Conservation (phyloP, 495 filamentous ascomycete species). For the Penicillium salamii region DNA sequence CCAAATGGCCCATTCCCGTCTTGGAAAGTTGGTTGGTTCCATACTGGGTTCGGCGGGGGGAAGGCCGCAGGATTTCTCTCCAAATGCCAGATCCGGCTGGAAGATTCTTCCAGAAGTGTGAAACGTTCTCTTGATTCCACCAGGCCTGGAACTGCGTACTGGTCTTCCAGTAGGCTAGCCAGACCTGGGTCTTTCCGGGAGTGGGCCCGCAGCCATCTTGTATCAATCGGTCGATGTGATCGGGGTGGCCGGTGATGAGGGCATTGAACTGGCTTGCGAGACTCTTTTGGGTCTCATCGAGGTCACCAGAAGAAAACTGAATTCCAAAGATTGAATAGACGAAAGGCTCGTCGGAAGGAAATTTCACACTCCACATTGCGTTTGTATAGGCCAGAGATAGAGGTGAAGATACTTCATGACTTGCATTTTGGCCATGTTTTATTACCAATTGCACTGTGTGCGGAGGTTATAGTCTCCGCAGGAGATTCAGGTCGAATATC, state of each 20-base stretch:
- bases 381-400: neutral
- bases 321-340: slow-evolving; percentile 17
- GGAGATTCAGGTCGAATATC: neutral
- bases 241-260: slow-evolving; percentile 3
- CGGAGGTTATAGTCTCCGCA: neutral
- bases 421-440: no score
- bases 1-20: slow-evolving; percentile 17
- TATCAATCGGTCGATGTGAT: slow-evolving; percentile 5
- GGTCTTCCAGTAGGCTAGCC: slow-evolving; percentile 19
- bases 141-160: slow-evolving; percentile 7
- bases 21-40: slow-evolving; percentile 13
- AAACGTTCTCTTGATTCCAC: slow-evolving; percentile 13
- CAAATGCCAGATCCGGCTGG: slow-evolving; percentile 25
- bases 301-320: slow-evolving; percentile 3
- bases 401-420: neutral
- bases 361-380: slow-evolving; percentile 3
- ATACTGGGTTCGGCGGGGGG: slow-evolving; percentile 15
- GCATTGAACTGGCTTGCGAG: neutral
- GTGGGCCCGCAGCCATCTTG: slow-evolving; percentile 5
- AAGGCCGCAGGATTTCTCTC: slow-evolving; percentile 25
- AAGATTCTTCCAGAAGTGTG: slow-evolving; percentile 23
- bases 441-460: neutral
- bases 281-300: neutral
- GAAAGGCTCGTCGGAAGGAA: slow-evolving; percentile 1
- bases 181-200: slow-evolving; percentile 6